Conservation (phyloP, 2,329 filamentous ascomycete genomes). For the Aspergillus bombycis region DNA sequence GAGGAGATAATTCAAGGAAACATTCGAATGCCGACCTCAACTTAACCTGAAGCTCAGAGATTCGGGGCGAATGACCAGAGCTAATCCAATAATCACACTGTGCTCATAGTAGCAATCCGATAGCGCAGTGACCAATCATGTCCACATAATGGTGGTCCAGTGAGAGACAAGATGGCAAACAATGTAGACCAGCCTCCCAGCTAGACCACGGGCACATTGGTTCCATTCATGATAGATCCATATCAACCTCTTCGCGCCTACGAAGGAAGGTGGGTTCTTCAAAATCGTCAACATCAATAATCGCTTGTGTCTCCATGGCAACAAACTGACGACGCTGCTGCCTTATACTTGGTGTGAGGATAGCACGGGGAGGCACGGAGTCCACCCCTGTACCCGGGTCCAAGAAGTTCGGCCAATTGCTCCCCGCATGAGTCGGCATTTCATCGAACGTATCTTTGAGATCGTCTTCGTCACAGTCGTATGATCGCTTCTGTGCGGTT, state of each 20-base stretch:
- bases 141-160: not conserved
- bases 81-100: not conserved
- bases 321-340: slow-evolving; percentile 32
- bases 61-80: not conserved
- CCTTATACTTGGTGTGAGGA: slow-evolving; percentile 37
- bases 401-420: not conserved
- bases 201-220: not conserved
- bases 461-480: slow-evolving; percentile 43
- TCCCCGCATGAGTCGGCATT: not conserved
- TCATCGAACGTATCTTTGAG: slow-evolving; percentile 30
- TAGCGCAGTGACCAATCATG: not conserved
- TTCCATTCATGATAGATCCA: slow-evolving; percentile 21
- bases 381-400: not conserved
- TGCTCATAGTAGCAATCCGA: not conserved
- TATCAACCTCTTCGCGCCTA: slow-evolving; percentile 44
- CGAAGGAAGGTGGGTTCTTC: slow-evolving; percentile 50
- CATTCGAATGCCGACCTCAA: not conserved
- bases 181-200: not conserved
- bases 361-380: slow-evolving; percentile 27
- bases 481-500: slow-evolving; percentile 48
- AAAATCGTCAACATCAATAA: slow-evolving; percentile 47
- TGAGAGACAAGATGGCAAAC: not conserved
- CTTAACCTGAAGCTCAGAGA: not conserved
- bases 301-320: slow-evolving; percentile 14
- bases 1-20: not conserved